These are phyloP conservation scores for Lentinula sp. DNA, from an alignment of 768 basidiomycete species.

Conservation along the genomic window DNA sequence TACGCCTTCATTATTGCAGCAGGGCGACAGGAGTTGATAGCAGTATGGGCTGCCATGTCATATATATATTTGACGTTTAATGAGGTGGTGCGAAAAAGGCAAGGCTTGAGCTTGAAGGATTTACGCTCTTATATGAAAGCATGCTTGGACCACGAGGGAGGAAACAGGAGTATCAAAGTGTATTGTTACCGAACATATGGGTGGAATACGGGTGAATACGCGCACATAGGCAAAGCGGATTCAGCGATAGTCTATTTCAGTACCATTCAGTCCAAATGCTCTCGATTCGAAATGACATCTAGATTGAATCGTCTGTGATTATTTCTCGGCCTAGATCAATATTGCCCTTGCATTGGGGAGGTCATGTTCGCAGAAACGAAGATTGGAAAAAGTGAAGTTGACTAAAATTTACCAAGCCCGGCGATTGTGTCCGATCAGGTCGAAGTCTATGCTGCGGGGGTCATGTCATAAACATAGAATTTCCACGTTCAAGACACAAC, in stretches of 20 bases:
- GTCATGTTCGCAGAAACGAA: not conserved
- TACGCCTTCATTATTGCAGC: not conserved
- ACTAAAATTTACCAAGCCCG: not conserved
- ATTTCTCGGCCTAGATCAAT: not conserved
- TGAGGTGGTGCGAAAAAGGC: not conserved
- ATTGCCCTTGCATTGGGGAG: not conserved
- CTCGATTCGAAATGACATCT: not conserved
- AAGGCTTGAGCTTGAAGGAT: not conserved
- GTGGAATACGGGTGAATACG: not conserved
- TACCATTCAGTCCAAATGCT: not conserved
- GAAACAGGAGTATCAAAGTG: not conserved
- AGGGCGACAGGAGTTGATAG: not conserved
- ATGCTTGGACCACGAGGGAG: conserved; percentile 4
- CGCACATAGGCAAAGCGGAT: not conserved
- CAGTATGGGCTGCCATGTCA: not conserved
- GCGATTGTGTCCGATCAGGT: not conserved
- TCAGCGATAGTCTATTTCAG: not conserved
- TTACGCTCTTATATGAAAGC: not conserved
- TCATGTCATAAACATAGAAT: not conserved
- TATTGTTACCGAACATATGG: not conserved
- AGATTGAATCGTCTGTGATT: not conserved
- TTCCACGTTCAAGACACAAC: not conserved
- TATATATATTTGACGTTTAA: not conserved
- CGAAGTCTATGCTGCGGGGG: not conserved
- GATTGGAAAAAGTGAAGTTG: not conserved